Evolutionary conservation across 257 asterid genomes (phyloP), one percentile per base, ranked within the genome.

Genomic region (Scutellaria baicalensis): DNA sequence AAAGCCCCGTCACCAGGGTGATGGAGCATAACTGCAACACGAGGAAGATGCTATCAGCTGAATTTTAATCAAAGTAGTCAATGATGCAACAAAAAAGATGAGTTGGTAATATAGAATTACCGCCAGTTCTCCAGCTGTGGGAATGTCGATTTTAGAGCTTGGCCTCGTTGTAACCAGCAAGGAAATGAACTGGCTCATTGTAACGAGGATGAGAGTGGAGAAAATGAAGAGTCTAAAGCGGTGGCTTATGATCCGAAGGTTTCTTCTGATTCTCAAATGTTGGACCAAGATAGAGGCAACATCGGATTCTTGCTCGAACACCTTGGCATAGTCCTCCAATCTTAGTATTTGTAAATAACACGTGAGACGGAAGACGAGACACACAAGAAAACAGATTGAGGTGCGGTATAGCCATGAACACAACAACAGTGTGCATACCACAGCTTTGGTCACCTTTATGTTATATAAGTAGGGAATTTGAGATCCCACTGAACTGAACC

Each of bases 371-470:
- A 91, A 93, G 76, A 91, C 88, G 47, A 91, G 71, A 74, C 99
- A 93, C 9, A 93, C 91, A 8, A 91, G 91, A 79, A 85, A 89
- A 66, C 90, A 87, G 76, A 93, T 77, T 1, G 96, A 76, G 60
- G 81, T 75, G 38, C 99, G 86, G 71, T 91, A 93, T 1, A 93
- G 88, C 99, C 99, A 93, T 0, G 99, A 93, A 36, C 84, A 80
- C 78, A 89, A 16, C 61, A 91, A 47, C 23, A 93, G 82, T 63
- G 82, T 51, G 85, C 99, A 91, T 8, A 82, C 77, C 0, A 86
- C 36, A 17, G 42, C 49, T 66, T 87, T 82, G 87, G 95, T 91
- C 69, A 84, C 45, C 71, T 67, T 61, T 11, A 76, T 78, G 76
- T 91, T 89, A 79, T 77, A 83, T 11, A 91, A 20, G 59, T 87